phyloP scores from a whole-genome alignment of 192 early-diverging fungal genomes.

The Linnemannia zychae region DNA sequence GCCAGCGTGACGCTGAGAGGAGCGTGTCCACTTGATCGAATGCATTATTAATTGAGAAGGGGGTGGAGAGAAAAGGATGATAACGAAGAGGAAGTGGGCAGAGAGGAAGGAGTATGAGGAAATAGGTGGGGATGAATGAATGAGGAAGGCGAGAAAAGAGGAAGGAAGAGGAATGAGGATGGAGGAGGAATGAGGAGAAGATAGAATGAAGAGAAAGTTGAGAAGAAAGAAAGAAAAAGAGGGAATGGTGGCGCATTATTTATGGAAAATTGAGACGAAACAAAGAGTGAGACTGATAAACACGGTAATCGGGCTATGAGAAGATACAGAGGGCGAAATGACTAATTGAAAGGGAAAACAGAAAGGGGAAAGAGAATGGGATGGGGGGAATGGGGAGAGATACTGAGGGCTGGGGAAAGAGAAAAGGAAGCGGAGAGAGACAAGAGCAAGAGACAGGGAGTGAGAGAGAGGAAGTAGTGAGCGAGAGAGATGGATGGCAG shows the following conservation, averaged over 20 bases:
- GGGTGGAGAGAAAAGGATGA: background rate
- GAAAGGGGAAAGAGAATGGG: background rate
- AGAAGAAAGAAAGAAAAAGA: background rate
- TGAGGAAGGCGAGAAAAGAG: too few relatives aligned
- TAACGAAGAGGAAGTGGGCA: background rate
- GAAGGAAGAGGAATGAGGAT: background rate
- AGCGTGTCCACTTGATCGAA: slow-evolving; percentile 29
- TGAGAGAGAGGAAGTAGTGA: background rate
- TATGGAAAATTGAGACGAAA: background rate
- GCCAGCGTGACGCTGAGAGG: slow-evolving; percentile 9
- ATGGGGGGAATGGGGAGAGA: background rate
- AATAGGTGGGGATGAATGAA: background rate
- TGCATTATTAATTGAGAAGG: background rate
- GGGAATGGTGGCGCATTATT: background rate
- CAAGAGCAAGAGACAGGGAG: background rate
- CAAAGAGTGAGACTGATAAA: too few relatives aligned
- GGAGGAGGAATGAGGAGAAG: background rate
- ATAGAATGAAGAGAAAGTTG: background rate
- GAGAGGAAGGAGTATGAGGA: background rate
- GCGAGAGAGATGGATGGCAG: background rate
- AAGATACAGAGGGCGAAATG: too few relatives aligned
- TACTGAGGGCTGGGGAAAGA: background rate
- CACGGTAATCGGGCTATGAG: too few relatives aligned
- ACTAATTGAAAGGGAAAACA: background rate
- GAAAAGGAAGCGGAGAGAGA: background rate